These are phyloP conservation scores for Berkeleyomyces basicola DNA, from an alignment of 2,329 filamentous ascomycete species.

Conservation along the genomic window DNA sequence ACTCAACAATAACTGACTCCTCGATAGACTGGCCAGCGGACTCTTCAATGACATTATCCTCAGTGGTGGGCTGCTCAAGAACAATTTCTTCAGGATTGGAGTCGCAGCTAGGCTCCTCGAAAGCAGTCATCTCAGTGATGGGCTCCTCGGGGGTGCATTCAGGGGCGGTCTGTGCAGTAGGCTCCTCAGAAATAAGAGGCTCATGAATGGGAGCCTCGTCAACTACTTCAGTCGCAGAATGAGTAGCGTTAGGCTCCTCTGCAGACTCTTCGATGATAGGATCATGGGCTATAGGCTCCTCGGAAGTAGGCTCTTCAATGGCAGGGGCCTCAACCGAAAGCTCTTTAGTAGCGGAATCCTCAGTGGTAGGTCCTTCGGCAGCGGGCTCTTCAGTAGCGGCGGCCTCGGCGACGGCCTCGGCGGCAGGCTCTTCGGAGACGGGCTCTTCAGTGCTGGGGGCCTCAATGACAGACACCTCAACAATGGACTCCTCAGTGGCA, in stretches of 20 bases:
- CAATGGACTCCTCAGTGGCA: not conserved
- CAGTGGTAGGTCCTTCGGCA: not conserved
- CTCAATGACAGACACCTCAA: no score
- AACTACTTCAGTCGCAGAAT: not conserved
- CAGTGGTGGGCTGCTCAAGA: not conserved
- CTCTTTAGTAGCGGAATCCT: not conserved
- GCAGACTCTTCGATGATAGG: no score
- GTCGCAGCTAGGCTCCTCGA: no score
- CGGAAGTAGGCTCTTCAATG: no score
- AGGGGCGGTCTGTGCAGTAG: no score
- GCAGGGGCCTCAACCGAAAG: not conserved
- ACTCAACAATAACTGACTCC: not conserved
- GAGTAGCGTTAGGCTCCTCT: not conserved
- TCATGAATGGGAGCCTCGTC: not conserved
- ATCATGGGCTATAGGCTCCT: no score
- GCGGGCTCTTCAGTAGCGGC: not conserved
- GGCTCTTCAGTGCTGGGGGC: not conserved
- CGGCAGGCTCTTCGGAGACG: not conserved
- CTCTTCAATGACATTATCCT: no score
- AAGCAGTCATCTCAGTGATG: no score
- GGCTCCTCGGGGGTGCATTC: no score
- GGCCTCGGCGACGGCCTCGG: not conserved
- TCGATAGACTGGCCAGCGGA: no score
- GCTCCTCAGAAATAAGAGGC: not conserved
- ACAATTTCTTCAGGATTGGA: not conserved